Conservation (phyloP, 2,329 filamentous ascomycete species). For the Colletotrichum tropicale region DNA sequence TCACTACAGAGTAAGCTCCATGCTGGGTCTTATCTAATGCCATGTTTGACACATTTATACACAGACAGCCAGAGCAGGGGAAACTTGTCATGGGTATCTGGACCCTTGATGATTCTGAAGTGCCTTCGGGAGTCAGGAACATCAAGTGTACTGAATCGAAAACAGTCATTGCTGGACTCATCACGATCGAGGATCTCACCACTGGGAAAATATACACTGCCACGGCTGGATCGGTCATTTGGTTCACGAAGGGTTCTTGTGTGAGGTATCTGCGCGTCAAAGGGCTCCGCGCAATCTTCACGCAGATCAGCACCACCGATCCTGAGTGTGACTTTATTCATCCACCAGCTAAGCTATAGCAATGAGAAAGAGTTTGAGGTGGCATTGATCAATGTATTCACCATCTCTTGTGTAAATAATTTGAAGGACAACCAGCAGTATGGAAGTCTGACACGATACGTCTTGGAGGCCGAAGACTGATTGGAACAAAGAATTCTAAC, state of each 20-base stretch:
- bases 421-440: no score
- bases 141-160: not conserved
- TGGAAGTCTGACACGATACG: no score
- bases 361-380: not conserved
- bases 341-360: not conserved
- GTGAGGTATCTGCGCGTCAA: not conserved
- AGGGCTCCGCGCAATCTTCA: not conserved
- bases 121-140: not conserved
- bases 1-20: not conserved
- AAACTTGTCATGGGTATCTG: not conserved
- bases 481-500: no score
- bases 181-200: not conserved
- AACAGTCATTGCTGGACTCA: not conserved
- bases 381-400: not conserved
- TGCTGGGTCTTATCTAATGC: fast-evolving
- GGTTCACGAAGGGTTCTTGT: not conserved
- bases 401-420: not conserved
- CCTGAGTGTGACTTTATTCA: not conserved
- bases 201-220: not conserved
- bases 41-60: not conserved
- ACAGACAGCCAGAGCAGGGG: not conserved
- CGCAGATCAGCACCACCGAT: not conserved
- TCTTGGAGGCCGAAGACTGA: no score
- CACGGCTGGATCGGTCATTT: not conserved
- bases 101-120: not conserved